Conservation (phyloP, 2,329 filamentous ascomycete species). For the Sarocladium oryzae region DNA sequence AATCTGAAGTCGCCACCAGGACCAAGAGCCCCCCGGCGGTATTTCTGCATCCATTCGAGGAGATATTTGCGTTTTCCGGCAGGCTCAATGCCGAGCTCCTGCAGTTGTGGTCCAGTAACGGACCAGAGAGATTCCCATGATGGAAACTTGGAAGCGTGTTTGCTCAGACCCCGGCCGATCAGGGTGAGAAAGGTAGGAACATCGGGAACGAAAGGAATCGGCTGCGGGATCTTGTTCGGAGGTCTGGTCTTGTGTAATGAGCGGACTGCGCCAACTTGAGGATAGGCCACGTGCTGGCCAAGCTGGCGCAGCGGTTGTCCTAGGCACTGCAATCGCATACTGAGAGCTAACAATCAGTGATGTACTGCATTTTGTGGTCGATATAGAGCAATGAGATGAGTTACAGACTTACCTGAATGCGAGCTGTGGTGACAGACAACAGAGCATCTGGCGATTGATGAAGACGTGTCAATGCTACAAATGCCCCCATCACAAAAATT, state of each 20-base stretch:
- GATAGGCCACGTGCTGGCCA: slow-evolving; percentile 24
- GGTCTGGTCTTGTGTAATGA: slow-evolving; percentile 33
- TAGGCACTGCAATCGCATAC: slow-evolving; percentile 26
- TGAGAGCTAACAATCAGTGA: slow-evolving; percentile 10
- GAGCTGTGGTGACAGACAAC: not conserved
- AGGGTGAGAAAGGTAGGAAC: slow-evolving; percentile 79
- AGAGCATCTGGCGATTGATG: not conserved
- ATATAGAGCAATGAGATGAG: not conserved
- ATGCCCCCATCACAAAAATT: slow-evolving; percentile 7
- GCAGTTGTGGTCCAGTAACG: slow-evolving; percentile 68
- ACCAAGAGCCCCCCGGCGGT: slow-evolving; percentile 69
- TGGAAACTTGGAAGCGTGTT: slow-evolving; percentile 79
- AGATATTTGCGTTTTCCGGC: slow-evolving; percentile 77
- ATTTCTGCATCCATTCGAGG: slow-evolving; percentile 80
- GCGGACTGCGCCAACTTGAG: slow-evolving; percentile 31
- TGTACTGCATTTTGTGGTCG: too few species aligned
- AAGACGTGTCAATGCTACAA: not conserved
- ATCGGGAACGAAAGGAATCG: slow-evolving; percentile 82
- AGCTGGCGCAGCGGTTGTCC: slow-evolving; percentile 26
- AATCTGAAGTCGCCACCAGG: slow-evolving; percentile 75
- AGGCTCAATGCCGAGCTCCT: slow-evolving; percentile 80
- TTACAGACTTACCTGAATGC: not conserved
- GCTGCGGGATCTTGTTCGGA: slow-evolving; percentile 48
- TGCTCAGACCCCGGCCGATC: slow-evolving; percentile 79
- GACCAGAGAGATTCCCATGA: slow-evolving; percentile 89